phyloP scores from a whole-genome alignment of 176 grass and related monocot species.

The Raddia guianensis region DNA sequence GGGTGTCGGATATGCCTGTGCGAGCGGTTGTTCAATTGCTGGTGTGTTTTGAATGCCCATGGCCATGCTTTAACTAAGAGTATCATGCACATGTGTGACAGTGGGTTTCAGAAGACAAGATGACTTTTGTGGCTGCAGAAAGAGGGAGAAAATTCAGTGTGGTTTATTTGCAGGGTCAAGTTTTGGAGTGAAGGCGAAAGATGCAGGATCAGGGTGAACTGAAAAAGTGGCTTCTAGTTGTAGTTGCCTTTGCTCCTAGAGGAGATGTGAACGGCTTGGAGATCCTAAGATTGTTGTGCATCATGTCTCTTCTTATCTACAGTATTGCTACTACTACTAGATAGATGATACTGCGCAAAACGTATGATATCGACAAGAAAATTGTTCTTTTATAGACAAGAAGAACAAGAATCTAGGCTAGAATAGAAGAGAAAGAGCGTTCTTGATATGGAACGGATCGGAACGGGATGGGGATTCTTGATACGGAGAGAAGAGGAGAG shows the following conservation, averaged over 20 bases:
- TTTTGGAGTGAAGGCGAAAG: neutral
- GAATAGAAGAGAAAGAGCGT: neutral
- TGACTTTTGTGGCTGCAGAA: neutral
- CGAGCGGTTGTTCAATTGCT: neutral
- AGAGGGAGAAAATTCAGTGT: neutral
- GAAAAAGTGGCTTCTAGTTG: no score
- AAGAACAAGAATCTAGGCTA: no score
- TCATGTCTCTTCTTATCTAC: no score
- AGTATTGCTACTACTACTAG: no score
- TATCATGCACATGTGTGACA: neutral
- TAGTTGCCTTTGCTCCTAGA: no score
- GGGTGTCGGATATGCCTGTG: neutral
- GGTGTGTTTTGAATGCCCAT: neutral
- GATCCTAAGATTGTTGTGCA: no score
- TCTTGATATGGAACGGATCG: neutral
- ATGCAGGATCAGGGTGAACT: neutral
- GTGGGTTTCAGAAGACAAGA: neutral
- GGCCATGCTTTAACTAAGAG: slow-evolving; percentile 12
- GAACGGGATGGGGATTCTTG: neutral
- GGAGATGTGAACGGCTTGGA: no score
- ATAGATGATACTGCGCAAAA: no score
- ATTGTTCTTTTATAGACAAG: no score
- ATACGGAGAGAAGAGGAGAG: neutral
- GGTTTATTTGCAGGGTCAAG: neutral
- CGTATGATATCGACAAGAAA: no score